phyloP scores from a whole-genome alignment of 106 monocot species.

The Chionographis japonica region DNA sequence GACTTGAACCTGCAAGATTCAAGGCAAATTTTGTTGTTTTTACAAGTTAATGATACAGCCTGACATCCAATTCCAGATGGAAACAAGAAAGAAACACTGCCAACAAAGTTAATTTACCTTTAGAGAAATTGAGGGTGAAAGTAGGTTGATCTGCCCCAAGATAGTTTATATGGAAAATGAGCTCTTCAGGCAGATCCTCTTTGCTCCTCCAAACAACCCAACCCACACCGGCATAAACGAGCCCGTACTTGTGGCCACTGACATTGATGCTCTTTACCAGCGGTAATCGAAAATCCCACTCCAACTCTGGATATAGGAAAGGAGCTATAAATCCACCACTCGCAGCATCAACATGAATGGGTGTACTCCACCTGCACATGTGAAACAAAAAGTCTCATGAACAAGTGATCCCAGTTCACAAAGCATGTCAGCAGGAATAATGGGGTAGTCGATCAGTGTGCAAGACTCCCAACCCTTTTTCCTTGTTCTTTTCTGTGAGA shows the following conservation, averaged over 20 bases:
- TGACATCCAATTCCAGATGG: not conserved
- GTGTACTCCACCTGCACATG: conserved; percentile 57
- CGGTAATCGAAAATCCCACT: conserved; percentile 84
- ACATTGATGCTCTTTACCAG: conserved; percentile 91
- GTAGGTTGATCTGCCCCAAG: conserved; percentile 91
- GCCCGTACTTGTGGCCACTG: conserved; percentile 92
- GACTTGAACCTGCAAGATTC: conserved; percentile 59
- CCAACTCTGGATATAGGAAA: conserved; percentile 77
- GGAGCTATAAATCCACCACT: conserved; percentile 86
- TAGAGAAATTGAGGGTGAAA: conserved; percentile 87
- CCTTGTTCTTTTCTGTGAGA: conserved; percentile 65
- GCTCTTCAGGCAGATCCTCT: conserved; percentile 83
- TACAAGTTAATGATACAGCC: not conserved
- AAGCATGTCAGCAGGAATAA: no score
- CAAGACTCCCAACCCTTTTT: conserved; percentile 55
- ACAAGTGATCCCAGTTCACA: no score
- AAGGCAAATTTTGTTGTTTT: not conserved
- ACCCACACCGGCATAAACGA: conserved; percentile 86
- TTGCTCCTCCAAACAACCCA: conserved; percentile 86
- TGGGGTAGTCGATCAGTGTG: no score
- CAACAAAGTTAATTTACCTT: conserved; percentile 34
- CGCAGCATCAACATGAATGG: conserved; percentile 82
- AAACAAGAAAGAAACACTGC: no score
- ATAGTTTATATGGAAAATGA: conserved; percentile 91
- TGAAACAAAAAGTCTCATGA: not conserved